Conservation (phyloP, 495 filamentous ascomycete species). For the Penicillium simplicissimum region DNA sequence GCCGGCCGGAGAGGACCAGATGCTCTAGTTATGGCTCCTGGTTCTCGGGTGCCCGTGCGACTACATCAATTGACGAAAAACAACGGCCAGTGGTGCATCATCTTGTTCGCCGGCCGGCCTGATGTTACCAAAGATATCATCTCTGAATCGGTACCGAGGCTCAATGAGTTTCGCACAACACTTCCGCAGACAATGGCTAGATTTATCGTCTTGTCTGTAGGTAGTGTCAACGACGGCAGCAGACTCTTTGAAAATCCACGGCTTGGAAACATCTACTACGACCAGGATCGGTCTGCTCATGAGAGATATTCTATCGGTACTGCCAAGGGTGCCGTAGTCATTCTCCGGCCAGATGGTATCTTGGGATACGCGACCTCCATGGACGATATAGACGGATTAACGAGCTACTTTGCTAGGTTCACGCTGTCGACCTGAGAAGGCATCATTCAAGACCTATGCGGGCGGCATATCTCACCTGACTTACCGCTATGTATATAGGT, state of each 20-base stretch:
- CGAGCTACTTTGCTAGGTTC: background rate
- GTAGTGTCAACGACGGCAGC: background rate
- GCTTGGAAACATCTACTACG: constrained; percentile 1
- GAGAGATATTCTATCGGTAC: background rate
- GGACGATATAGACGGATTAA: background rate
- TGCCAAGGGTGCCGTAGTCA: background rate
- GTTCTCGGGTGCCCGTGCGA: background rate
- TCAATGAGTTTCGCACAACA: background rate
- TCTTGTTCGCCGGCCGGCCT: background rate
- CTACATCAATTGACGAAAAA: background rate
- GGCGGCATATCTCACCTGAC: too few species aligned
- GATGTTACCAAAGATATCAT: background rate
- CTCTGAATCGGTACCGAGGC: background rate
- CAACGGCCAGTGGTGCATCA: background rate
- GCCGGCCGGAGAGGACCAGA: background rate
- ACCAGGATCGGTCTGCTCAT: background rate
- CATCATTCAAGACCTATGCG: too few species aligned
- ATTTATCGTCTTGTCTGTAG: background rate
- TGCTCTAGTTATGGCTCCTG: background rate
- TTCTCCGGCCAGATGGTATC: background rate
- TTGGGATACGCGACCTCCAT: background rate
- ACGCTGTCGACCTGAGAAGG: background rate
- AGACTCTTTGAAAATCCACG: background rate
- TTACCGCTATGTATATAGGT: too few species aligned
- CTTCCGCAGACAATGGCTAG: background rate